Percentiles rank a stretch among this genome's conserved stretches.
These are phyloP conservation scores for Phytopythium montanum DNA, from an alignment of 352 stramenopile genomes.

Conservation along the genomic window DNA sequence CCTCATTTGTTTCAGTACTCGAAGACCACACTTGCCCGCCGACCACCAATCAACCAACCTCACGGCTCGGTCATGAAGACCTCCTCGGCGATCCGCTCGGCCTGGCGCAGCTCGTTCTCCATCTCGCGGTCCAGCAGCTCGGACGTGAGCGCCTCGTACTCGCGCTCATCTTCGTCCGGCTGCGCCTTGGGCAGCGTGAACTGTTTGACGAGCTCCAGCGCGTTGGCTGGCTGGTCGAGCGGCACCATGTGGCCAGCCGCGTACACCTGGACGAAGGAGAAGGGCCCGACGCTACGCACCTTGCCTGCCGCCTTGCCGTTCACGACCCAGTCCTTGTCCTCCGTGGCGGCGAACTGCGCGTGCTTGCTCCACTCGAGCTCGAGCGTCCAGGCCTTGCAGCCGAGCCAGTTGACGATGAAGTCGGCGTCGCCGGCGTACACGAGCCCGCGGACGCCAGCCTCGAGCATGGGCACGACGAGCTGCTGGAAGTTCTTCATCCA, in stretches of 20 bases:
- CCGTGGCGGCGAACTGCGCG: slow-evolving; percentile 38
- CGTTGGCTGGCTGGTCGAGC: slow-evolving; percentile 91
- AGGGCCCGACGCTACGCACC: slow-evolving; percentile 48
- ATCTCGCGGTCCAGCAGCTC: slow-evolving; percentile 18
- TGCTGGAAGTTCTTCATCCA: slow-evolving; percentile 98
- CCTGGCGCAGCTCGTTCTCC: slow-evolving; percentile 3
- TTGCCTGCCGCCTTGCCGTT: slow-evolving; percentile 59
- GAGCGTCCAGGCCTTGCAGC: slow-evolving; percentile 95
- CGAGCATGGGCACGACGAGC: slow-evolving; percentile 89
- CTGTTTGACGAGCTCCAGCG: slow-evolving; percentile 92
- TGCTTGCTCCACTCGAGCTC: slow-evolving; percentile 90
- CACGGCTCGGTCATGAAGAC: slow-evolving; percentile 27
- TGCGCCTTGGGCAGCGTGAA: slow-evolving; percentile 68
- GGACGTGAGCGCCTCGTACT: slow-evolving; percentile 13
- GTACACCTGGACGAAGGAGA: slow-evolving; percentile 95
- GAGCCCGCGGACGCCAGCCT: slow-evolving; percentile 87
- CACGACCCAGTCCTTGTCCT: slow-evolving; percentile 60
- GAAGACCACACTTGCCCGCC: not conserved
- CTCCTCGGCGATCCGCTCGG: slow-evolving; percentile 25
- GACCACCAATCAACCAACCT: not conserved
- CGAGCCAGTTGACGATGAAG: slow-evolving; percentile 98
- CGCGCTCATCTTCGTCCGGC: slow-evolving; percentile 15
- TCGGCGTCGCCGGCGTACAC: slow-evolving; percentile 97
- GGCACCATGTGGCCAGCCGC: slow-evolving; percentile 96
- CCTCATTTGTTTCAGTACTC: not conserved